Conservation (phyloP, 768 basidiomycete genomes). For the Kwoniella heveanensis region DNA sequence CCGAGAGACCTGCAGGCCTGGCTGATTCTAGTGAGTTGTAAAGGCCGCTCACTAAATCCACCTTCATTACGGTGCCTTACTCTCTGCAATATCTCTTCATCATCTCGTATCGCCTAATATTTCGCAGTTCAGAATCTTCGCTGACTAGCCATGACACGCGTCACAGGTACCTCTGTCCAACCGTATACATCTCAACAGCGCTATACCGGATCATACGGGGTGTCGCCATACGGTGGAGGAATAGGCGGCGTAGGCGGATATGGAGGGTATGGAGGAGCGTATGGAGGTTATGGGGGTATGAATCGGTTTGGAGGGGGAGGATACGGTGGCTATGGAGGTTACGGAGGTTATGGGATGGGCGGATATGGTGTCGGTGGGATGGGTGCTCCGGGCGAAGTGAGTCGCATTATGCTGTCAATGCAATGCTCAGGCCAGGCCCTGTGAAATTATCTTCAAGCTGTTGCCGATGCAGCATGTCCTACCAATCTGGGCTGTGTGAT, state of each 20-base stretch:
- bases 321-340: constrained; percentile 39
- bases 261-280: constrained; percentile 59
- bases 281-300: constrained; percentile 46
- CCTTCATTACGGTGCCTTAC: too few relatives aligned
- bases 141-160: background rate
- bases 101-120: background rate
- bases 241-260: constrained; percentile 57
- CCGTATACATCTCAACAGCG: constrained; percentile 10
- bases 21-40: constrained; percentile 12
- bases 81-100: background rate
- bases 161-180: constrained; percentile 7
- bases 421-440: too few relatives aligned
- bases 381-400: constrained; percentile 61
- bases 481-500: too few relatives aligned
- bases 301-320: constrained; percentile 38
- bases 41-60: too few relatives aligned
- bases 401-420: constrained; percentile 33
- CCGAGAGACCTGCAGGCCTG: constrained; percentile 45
- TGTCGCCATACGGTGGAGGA: constrained; percentile 29
- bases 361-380: constrained; percentile 58
- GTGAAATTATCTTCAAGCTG: too few relatives aligned
- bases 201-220: constrained; percentile 26
- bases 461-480: too few relatives aligned
- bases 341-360: constrained; percentile 34
- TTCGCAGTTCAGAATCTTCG: too few relatives aligned